A percentile compares a stretch with the other conserved stretches of the same genome.
Conservation (phyloP, 495 filamentous ascomycete species). For the Penicillium arizonense region DNA sequence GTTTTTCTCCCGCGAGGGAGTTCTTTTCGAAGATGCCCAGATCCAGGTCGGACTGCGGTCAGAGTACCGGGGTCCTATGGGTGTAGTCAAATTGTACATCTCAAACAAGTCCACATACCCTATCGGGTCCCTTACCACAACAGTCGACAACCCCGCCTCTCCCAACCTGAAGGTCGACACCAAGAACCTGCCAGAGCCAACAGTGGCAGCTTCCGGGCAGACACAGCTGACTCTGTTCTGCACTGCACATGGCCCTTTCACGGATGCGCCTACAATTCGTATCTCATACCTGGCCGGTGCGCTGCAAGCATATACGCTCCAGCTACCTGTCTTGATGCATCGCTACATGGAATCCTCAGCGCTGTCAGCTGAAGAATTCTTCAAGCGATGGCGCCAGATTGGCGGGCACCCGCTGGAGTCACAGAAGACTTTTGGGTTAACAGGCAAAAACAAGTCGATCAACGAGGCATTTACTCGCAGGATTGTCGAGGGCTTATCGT, state of each 20-base stretch:
- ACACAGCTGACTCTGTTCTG: conserved; percentile 95
- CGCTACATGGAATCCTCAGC: conserved; percentile 95
- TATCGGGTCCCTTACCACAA: conserved; percentile 89
- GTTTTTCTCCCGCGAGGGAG: conserved; percentile 74
- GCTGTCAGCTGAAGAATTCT: conserved; percentile 86
- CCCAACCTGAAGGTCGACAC: conserved; percentile 75
- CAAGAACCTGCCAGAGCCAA: conserved; percentile 84
- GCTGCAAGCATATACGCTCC: conserved; percentile 87
- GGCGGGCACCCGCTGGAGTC: conserved; percentile 82
- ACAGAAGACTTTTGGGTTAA: conserved; percentile 76
- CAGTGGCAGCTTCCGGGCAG: conserved; percentile 69
- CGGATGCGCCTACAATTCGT: conserved; percentile 83
- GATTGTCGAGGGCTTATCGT: conserved; percentile 77
- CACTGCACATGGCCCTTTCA: conserved; percentile 78
- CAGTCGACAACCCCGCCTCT: conserved; percentile 75
- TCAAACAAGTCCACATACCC: conserved; percentile 84
- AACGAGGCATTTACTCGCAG: conserved; percentile 58
- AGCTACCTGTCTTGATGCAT: conserved; percentile 83
- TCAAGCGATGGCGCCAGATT: conserved; percentile 98
- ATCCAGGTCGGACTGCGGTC: conserved; percentile 89
- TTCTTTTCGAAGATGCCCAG: conserved; percentile 93
- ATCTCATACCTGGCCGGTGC: conserved; percentile 93
- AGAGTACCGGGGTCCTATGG: conserved; percentile 91
- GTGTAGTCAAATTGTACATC: conserved; percentile 93
- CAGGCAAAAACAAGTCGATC: conserved; percentile 49